Base-by-base conservation (phyloP, 2,329 filamentous ascomycete genomes). In the Fusarium irregulare region DNA sequence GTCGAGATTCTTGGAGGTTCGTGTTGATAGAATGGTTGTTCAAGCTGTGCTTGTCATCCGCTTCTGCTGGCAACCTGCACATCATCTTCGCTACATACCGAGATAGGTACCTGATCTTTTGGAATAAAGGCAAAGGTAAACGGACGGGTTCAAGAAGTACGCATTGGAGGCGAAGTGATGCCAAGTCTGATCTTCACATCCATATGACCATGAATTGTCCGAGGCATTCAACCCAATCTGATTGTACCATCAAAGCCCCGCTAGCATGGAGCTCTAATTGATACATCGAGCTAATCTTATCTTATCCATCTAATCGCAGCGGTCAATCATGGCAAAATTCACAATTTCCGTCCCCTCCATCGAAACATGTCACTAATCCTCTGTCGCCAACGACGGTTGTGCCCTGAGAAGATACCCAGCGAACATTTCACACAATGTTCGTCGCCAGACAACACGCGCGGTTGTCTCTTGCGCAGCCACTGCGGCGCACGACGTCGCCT, bases 251-350 rank as follows among this genome's bases (percentile, higher is more conserved):
- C 10, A 18, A 27, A 28, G 13, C n/a, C 44, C 44, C 30, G 13
- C 23, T 20, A 16, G 11, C 13, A 18, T 37, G 28, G 28, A 30
- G 12, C 6, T 30, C 28, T 30, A 28, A 37, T 37, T n/a, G 18
- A 37, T 5, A 11, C 6, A 27, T 11, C 18, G 23, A 34, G 7
- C 20, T 20, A 16, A 40, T 28, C 47, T 60, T 65, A 65, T 65
- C 62, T 65, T 60, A 65, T 65, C 60, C 41, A 65, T 65, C 66
- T 68, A 51, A 68, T 68, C 64, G 46, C 18, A 60, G 71, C 72
- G 72, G 72, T 73, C 21, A 55, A 27, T 11, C 1, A 11, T 28
- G 72, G 72, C 72, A 74, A 58, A 73, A 74, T 27, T 45, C 34
- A 54, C 46, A 67, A 73, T 70, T 74, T 74, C 67, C 41, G 32